Conservation (phyloP, 2,329 filamentous ascomycete genomes). For the Ophiostoma piceae region DNA sequence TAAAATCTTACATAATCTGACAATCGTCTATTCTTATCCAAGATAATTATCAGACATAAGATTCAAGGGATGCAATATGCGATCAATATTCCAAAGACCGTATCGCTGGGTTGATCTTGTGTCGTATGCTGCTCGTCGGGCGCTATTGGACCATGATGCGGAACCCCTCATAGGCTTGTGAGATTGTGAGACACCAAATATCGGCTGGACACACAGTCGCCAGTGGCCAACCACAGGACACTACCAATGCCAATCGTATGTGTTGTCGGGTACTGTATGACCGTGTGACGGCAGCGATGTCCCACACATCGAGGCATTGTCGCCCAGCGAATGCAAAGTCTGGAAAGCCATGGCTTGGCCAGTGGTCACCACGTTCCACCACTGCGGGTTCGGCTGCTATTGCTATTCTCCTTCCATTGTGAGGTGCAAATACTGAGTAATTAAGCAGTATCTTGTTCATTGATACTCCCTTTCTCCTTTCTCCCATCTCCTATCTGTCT, state of each 20-base stretch:
- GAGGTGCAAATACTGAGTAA: not conserved
- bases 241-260: not conserved
- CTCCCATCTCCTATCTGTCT: not conserved
- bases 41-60: not conserved
- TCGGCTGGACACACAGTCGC: not conserved
- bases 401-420: not conserved
- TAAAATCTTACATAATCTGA: conserved; percentile 5
- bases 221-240: not conserved
- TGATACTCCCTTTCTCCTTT: too few relatives aligned
- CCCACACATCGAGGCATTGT: not conserved
- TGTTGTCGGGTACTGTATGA: not conserved
- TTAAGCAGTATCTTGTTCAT: not conserved
- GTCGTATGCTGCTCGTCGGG: not conserved
- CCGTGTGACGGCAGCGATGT: not conserved
- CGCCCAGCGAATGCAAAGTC: not conserved
- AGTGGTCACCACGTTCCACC: not conserved
- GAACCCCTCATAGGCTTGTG: not conserved
- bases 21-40: not conserved
- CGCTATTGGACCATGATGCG: not conserved
- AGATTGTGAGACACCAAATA: conserved; percentile 1
- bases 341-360: conserved; percentile 1
- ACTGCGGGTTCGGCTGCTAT: not conserved
- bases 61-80: not conserved
- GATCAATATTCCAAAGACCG: not conserved
- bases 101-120: not conserved